A percentile compares a stretch with the other conserved stretches of the same genome.
Evolutionary conservation across 179 eudicot genomes (phyloP).

Genomic region (Gypsophila paniculata): DNA sequence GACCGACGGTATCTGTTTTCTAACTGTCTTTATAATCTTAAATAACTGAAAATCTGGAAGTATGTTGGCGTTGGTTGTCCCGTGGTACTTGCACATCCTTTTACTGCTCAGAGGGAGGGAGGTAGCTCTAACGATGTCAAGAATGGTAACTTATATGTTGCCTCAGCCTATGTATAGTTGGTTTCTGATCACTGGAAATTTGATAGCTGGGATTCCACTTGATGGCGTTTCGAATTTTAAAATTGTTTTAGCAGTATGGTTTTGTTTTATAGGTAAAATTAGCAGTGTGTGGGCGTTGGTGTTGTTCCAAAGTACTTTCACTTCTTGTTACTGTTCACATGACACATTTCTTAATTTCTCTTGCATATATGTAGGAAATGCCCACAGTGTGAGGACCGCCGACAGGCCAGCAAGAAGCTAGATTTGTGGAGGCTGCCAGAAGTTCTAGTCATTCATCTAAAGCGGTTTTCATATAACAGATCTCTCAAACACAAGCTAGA

Average conservation of each 20-base stretch:
- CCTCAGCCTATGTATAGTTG: no score
- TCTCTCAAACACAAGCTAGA: conserved; percentile 90
- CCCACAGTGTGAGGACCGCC: conserved; percentile 83
- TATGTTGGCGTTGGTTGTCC: no score
- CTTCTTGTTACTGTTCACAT: neutral
- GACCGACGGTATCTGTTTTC: no score
- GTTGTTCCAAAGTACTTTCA: neutral
- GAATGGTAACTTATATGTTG: no score
- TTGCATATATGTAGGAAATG: conserved; percentile 55
- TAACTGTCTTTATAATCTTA: no score
- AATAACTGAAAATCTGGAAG: no score
- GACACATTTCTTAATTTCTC: neutral
- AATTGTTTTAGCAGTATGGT: neutral
- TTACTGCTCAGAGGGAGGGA: no score
- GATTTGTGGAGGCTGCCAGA: conserved; percentile 98
- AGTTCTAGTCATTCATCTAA: conserved; percentile 86
- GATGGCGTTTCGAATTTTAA: neutral
- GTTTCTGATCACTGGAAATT: neutral
- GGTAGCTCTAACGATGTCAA: no score
- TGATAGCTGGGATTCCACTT: neutral
- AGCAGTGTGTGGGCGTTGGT: neutral
- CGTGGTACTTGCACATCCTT: no score
- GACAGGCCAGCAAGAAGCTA: conserved; percentile 95
- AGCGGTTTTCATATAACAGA: conserved; percentile 90
- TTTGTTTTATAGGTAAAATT: no score